Conservation (phyloP, 495 filamentous ascomycete species). For the Pyrenopolyporus hunteri region DNA sequence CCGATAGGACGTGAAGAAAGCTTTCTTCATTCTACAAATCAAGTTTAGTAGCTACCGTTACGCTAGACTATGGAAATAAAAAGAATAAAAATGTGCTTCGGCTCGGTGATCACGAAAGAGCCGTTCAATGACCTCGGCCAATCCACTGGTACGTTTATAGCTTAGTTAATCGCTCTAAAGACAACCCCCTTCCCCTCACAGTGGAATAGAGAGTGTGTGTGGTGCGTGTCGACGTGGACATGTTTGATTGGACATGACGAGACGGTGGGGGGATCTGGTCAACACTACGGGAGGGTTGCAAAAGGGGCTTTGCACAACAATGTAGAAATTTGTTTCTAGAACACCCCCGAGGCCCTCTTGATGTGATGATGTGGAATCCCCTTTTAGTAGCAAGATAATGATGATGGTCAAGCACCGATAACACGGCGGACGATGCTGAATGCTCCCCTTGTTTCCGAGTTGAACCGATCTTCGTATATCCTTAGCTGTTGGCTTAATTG, state of each 20-base stretch:
- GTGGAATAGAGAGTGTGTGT: conserved; percentile 30
- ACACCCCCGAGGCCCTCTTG: conserved; percentile 17
- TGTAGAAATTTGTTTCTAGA: conserved; percentile 27
- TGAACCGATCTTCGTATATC: conserved; percentile 7
- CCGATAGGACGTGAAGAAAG: too few species aligned
- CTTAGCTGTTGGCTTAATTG: conserved; percentile 1
- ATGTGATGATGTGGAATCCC: conserved; percentile 31
- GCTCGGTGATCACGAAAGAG: conserved; percentile 24
- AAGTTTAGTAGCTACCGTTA: too few species aligned
- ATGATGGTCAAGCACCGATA: conserved; percentile 23
- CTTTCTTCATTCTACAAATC: too few species aligned
- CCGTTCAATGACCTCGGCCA: conserved; percentile 24
- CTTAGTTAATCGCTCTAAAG: conserved; percentile 31
- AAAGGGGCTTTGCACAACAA: conserved; percentile 42
- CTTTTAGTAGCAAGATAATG: conserved; percentile 22
- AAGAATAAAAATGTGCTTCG: conserved; percentile 13
- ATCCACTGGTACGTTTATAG: conserved; percentile 37
- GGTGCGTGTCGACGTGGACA: conserved; percentile 44
- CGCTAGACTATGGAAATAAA: not conserved
- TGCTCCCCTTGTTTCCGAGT: not conserved
- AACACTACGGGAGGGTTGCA: conserved; percentile 40
- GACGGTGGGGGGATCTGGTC: conserved; percentile 33
- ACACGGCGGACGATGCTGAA: conserved; percentile 12
- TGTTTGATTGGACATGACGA: conserved; percentile 39
- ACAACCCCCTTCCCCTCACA: conserved; percentile 34